Percentiles rank a stretch among this genome's conserved stretches.
These are phyloP conservation scores for Lactifluus rugatus DNA, from an alignment of 768 basidiomycete species.

Conservation along the genomic window DNA sequence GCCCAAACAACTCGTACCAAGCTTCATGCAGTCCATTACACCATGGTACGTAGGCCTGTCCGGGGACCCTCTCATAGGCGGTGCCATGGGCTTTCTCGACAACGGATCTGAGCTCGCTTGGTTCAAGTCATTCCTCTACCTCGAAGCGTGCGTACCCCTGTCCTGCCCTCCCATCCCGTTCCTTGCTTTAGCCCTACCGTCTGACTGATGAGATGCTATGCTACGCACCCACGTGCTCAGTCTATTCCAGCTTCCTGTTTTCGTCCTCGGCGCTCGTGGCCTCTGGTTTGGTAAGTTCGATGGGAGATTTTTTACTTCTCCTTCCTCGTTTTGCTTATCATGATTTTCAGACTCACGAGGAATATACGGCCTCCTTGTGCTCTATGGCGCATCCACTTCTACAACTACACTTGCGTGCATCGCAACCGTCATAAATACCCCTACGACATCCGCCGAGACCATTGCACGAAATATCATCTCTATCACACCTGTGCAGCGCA, in stretches of 20 bases:
- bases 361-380: slow-evolving; percentile 53
- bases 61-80: slow-evolving; percentile 57
- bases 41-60: slow-evolving; percentile 47
- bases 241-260: slow-evolving; percentile 67
- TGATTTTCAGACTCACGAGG: slow-evolving; percentile 34
- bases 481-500: slow-evolving; percentile 42
- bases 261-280: slow-evolving; percentile 54
- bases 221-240: slow-evolving; percentile 25
- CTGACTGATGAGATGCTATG: background rate
- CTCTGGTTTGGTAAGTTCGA: slow-evolving; percentile 44
- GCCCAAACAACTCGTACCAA: slow-evolving; percentile 43
- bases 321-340: background rate
- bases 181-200: background rate
- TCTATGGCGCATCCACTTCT: slow-evolving; percentile 69
- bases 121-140: slow-evolving; percentile 54
- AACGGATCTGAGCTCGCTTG: slow-evolving; percentile 34
- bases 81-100: slow-evolving; percentile 36
- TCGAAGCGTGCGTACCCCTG: slow-evolving; percentile 43
- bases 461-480: slow-evolving; percentile 28
- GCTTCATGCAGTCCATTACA: slow-evolving; percentile 35
- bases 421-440: slow-evolving; percentile 45
- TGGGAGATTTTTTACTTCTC: background rate
- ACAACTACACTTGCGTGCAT: slow-evolving; percentile 75
- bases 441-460: slow-evolving; percentile 30
- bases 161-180: background rate